Conservation (phyloP, 2,329 filamentous ascomycete species). For the Fusarium nygamai region DNA sequence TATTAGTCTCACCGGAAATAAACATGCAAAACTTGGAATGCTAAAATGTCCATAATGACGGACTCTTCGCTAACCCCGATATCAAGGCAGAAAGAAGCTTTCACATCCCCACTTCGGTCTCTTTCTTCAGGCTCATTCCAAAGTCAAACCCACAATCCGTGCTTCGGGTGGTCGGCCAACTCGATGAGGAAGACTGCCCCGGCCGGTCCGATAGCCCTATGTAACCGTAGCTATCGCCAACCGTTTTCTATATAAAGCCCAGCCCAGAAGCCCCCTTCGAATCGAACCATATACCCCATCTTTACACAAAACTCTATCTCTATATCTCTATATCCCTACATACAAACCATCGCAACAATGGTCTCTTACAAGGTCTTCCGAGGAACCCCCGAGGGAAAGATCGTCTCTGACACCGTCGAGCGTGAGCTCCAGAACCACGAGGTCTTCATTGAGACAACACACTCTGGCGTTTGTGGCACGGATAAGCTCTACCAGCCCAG, state of each 20-base stretch:
- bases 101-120: not conserved
- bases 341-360: conserved; percentile 1
- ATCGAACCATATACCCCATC: not conserved
- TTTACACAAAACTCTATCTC: not conserved
- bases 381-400: conserved; percentile 32
- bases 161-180: not conserved
- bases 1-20: not conserved
- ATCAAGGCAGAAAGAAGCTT: conserved; percentile 1
- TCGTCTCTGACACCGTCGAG: conserved; percentile 20
- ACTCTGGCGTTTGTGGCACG: conserved; percentile 33
- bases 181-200: conserved; percentile 12
- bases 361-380: conserved; percentile 35
- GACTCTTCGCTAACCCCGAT: not conserved
- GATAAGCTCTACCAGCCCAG: conserved; percentile 31
- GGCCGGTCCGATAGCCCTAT: not conserved
- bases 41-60: not conserved
- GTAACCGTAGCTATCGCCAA: not conserved
- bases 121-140: not conserved
- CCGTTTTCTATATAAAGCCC: conserved; percentile 18
- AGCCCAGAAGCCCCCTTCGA: not conserved
- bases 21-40: not conserved
- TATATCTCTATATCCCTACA: not conserved
- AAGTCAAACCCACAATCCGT: not conserved
- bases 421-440: conserved; percentile 29
- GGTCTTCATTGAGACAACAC: conserved; percentile 35